Base-by-base conservation (phyloP, 2,329 filamentous ascomycete genomes). In the Mycocentrospora acerina region DNA sequence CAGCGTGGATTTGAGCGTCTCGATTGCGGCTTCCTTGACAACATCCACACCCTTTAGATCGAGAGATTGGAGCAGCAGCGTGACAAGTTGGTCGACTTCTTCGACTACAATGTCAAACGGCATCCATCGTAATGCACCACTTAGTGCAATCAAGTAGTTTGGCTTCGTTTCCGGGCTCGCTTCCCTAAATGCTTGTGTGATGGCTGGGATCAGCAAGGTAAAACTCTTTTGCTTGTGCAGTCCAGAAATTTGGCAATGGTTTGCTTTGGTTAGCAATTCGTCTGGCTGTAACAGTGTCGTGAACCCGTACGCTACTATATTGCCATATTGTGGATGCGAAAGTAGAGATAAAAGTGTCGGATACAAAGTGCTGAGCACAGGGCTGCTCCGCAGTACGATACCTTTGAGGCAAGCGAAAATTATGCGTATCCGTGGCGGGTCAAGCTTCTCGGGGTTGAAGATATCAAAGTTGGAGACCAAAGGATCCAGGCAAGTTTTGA, bases 171-270 rank as follows among this genome's bases (percentile, higher is more conserved):
- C 49, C 39, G 55, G 41, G 19, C 66, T 61, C 7, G 73, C 70
- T 13, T 63, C 62, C 40, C 72, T 73, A 56, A 82, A 80, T 3
- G 71, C 68, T 17, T 71, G 62, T 4, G 78, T 74, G 33, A 85
- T 77, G 19, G 73, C 62, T 0, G 82, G 81, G 2, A 80, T 70
- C 4, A 81, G 70, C 12, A 80, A 76, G 19, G 73, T 74, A 64
- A 86, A 85, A 27, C 78, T 73, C 44, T 79, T 80, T 53, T 86
- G 82, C 55, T 81, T 83, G 48, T 79, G 76, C 2, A 86, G 70
- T 3, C 81, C 71, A 3, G 81, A 78, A 25, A 85, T 76, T 13
- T 74, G 73, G 44, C 81, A 83, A 45, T 80, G 76, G 51, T 85
- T 85, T 25, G 73, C 66, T 43, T 78, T 74, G 10, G 73, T 80